These are phyloP conservation scores for Suillus alpinus DNA, from an alignment of 768 basidiomycete species.

Conservation along the genomic window DNA sequence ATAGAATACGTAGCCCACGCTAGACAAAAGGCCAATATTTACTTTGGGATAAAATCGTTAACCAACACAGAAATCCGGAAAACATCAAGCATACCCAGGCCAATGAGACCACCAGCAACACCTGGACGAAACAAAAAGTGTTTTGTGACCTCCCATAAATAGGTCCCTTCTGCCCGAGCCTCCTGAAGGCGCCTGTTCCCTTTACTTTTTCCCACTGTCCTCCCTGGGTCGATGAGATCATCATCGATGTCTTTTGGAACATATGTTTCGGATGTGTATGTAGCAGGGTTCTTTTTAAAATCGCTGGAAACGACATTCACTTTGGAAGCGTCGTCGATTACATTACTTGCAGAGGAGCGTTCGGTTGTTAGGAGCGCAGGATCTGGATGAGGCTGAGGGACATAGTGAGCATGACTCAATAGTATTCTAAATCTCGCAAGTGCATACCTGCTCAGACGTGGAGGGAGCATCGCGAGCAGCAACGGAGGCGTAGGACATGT, in stretches of 20 bases:
- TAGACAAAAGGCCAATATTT: slow-evolving; percentile 67
- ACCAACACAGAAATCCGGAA: neutral
- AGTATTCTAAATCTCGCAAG: neutral
- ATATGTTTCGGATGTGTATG: slow-evolving; percentile 25
- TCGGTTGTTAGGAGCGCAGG: slow-evolving; percentile 58
- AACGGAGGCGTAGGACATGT: slow-evolving; percentile 75
- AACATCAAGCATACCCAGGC: slow-evolving; percentile 47
- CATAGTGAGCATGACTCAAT: slow-evolving; percentile 8
- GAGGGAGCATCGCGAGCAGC: slow-evolving; percentile 58
- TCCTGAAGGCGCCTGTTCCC: slow-evolving; percentile 39
- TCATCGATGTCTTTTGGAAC: slow-evolving; percentile 20
- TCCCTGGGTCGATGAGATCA: neutral
- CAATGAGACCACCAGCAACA: slow-evolving; percentile 70
- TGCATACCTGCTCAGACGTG: slow-evolving; percentile 41
- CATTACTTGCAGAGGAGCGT: slow-evolving; percentile 33
- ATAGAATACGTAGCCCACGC: slow-evolving; percentile 64
- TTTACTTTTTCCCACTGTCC: slow-evolving; percentile 9
- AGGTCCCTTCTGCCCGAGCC: slow-evolving; percentile 48
- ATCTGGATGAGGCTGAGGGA: slow-evolving; percentile 58
- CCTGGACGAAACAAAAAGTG: slow-evolving; percentile 60
- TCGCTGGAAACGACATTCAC: slow-evolving; percentile 52
- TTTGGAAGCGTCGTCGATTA: slow-evolving; percentile 51
- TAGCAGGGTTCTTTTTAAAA: slow-evolving; percentile 45
- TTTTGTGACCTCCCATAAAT: slow-evolving; percentile 52
- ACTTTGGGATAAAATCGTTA: slow-evolving; percentile 36